A percentile compares a stretch with the other conserved stretches of the same genome.
Evolutionary conservation across 2,329 filamentous ascomycete species (phyloP).

Genomic region (Penicillium sp.): DNA sequence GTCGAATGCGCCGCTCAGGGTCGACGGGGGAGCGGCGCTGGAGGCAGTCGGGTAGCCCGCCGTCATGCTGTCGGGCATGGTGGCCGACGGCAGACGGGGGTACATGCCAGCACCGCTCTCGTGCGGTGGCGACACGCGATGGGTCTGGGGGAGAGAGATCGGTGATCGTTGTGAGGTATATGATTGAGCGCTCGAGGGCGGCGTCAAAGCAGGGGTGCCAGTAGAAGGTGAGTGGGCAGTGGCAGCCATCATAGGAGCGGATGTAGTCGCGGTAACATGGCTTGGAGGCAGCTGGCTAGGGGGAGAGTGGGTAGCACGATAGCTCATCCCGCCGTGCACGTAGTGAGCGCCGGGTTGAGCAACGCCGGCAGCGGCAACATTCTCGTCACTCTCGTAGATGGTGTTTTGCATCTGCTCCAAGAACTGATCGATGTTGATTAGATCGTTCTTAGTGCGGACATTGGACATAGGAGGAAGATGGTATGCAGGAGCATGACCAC

Average conservation of each 20-base stretch:
- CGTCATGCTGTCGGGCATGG: slow-evolving; percentile 58
- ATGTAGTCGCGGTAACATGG: slow-evolving; percentile 44
- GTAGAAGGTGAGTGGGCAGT: slow-evolving; percentile 49
- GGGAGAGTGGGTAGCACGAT: slow-evolving; percentile 63
- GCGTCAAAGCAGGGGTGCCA: slow-evolving; percentile 64
- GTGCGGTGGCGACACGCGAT: slow-evolving; percentile 55
- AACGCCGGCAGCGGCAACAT: slow-evolving; percentile 75
- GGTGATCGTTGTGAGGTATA: slow-evolving; percentile 66
- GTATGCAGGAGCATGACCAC: slow-evolving; percentile 74
- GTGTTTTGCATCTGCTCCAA: slow-evolving; percentile 95
- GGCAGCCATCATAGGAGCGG: slow-evolving; percentile 43
- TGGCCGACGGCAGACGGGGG: slow-evolving; percentile 63
- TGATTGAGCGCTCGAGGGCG: slow-evolving; percentile 63
- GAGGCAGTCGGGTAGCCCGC: slow-evolving; percentile 53
- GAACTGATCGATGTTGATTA: slow-evolving; percentile 91
- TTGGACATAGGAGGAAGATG: slow-evolving; percentile 85
- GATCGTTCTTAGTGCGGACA: slow-evolving; percentile 87
- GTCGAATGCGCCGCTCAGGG: slow-evolving; percentile 62
- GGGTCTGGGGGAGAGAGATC: slow-evolving; percentile 54
- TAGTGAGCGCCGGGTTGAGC: slow-evolving; percentile 73
- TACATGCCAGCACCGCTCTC: slow-evolving; percentile 59
- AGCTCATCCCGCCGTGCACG: slow-evolving; percentile 54
- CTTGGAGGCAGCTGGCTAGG: slow-evolving; percentile 45
- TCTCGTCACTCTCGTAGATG: slow-evolving; percentile 88
- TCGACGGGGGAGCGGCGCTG: slow-evolving; percentile 62